phyloP scores from a whole-genome alignment of 108 stramenopile genomes.

The Cyclotella choctawhatcheeana region DNA sequence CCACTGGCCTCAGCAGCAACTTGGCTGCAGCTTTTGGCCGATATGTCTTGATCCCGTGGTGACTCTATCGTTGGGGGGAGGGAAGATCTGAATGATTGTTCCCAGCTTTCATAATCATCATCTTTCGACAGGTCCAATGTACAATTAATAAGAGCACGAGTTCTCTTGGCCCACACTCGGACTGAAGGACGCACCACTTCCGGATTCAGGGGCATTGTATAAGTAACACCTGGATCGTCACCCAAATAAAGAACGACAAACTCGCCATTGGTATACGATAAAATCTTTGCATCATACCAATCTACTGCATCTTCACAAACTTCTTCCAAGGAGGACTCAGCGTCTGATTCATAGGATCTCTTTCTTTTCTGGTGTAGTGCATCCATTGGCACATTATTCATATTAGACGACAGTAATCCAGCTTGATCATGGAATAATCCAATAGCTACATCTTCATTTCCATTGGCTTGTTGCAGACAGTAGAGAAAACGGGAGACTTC shows the following conservation, averaged over 20 bases:
- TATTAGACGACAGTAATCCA: not conserved
- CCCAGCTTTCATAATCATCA: conserved; percentile 23
- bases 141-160: conserved; percentile 52
- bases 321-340: conserved; percentile 28
- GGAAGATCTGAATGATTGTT: conserved; percentile 1
- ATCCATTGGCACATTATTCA: conserved; percentile 19
- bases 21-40: not conserved
- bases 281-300: conserved; percentile 82
- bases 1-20: not conserved
- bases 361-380: conserved; percentile 9
- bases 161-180: conserved; percentile 68
- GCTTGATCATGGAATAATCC: conserved; percentile 4
- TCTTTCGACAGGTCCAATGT: conserved; percentile 10
- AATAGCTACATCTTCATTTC: conserved; percentile 28
- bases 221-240: conserved; percentile 68
- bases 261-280: conserved; percentile 32
- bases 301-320: conserved; percentile 58
- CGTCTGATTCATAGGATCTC: conserved; percentile 9
- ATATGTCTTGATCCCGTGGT: conserved; percentile 51
- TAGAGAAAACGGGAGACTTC: conserved; percentile 30
- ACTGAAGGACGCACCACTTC: conserved; percentile 74
- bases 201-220: conserved; percentile 63
- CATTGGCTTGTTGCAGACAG: conserved; percentile 10
- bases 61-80: conserved; percentile 61
- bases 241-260: conserved; percentile 63